phyloP scores from a whole-genome alignment of 345 rosid genomes.

The Euphorbia pulcherrima region DNA sequence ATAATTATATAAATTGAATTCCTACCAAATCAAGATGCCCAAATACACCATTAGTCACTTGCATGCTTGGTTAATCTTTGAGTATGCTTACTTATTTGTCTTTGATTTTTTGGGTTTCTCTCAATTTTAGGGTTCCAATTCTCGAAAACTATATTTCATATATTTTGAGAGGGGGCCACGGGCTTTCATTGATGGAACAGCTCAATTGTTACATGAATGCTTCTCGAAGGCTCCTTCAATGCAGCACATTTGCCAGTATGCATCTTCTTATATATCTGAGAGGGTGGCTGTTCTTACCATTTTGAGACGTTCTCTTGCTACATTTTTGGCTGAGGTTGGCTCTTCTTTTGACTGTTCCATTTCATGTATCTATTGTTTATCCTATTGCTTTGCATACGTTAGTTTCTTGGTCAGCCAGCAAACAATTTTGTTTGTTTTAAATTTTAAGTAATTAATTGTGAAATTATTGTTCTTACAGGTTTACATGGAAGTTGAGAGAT shows the following conservation, averaged over 20 bases:
- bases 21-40: no score
- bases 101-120: conserved; percentile 2
- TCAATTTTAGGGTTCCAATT: conserved; percentile 53
- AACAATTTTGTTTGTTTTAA: background rate
- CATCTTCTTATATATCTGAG: conserved; percentile 61
- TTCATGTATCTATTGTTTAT: conserved; percentile 9
- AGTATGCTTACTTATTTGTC: background rate
- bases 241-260: conserved; percentile 54
- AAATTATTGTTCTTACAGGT: conserved; percentile 41
- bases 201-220: conserved; percentile 39
- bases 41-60: no score
- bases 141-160: conserved; percentile 67
- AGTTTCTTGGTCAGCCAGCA: background rate
- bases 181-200: conserved; percentile 58
- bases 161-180: conserved; percentile 84
- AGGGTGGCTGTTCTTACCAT: conserved; percentile 55
- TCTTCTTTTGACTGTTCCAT: background rate
- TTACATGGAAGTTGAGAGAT: conserved; percentile 64
- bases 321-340: conserved; percentile 83
- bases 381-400: background rate
- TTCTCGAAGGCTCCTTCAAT: conserved; percentile 44
- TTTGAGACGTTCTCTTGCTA: conserved; percentile 62
- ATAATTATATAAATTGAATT: no score
- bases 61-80: background rate
- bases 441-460: background rate